Evolutionary conservation across 1,139 yeast genomes (phyloP).

Genomic region (Arxiozyma telluris): DNA sequence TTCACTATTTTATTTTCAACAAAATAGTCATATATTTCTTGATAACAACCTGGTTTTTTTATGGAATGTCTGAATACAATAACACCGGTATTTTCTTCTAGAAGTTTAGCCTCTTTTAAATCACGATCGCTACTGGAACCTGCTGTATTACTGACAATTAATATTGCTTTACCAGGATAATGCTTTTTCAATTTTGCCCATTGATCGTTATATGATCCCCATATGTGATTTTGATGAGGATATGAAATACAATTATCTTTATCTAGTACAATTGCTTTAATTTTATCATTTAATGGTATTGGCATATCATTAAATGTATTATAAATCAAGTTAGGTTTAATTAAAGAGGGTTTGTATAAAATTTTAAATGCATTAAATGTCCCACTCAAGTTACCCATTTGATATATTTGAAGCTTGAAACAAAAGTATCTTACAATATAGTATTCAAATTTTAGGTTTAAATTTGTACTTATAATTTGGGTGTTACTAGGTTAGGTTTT

Average conservation of each 20-base stretch:
- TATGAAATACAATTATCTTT: slow-evolving; percentile 93
- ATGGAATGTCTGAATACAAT: slow-evolving; percentile 66
- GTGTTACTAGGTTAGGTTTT: no score
- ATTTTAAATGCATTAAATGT: slow-evolving; percentile 59
- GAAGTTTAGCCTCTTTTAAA: slow-evolving; percentile 50
- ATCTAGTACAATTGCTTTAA: slow-evolving; percentile 79
- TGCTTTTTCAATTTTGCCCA: slow-evolving; percentile 48
- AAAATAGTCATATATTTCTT: slow-evolving; percentile 59
- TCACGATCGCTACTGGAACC: slow-evolving; percentile 72
- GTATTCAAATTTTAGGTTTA: not conserved
- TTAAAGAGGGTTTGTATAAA: slow-evolving; percentile 52
- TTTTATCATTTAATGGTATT: slow-evolving; percentile 40
- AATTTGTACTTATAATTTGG: no score
- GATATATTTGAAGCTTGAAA: not conserved
- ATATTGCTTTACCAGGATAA: slow-evolving; percentile 58
- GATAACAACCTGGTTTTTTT: slow-evolving; percentile 84
- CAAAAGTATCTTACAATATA: not conserved
- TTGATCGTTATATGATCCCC: slow-evolving; percentile 58
- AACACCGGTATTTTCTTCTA: slow-evolving; percentile 66
- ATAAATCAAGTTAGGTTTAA: slow-evolving; percentile 22
- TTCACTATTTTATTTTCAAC: slow-evolving; percentile 37
- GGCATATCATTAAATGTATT: slow-evolving; percentile 54
- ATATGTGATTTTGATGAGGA: slow-evolving; percentile 71
- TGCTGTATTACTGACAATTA: slow-evolving; percentile 88
- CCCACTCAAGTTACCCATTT: slow-evolving; percentile 50